Conservation (phyloP, 2,329 filamentous ascomycete species). For the Pyrenophora graminea region DNA sequence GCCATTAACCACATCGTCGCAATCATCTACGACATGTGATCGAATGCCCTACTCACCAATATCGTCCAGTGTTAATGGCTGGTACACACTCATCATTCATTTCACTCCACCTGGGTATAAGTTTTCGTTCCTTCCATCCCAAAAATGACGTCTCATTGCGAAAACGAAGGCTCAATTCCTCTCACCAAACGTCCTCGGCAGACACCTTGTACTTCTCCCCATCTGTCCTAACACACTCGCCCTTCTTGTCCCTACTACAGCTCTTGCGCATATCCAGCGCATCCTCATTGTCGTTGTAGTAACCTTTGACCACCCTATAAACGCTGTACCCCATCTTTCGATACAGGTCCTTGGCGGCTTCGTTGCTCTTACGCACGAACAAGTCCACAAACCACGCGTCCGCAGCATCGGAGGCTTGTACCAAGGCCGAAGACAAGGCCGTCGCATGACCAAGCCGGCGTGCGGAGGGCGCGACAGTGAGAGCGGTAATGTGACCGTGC, state of each 20-base stretch:
- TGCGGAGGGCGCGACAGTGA: constrained; percentile 87
- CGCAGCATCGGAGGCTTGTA: constrained; percentile 78
- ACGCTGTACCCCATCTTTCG: constrained; percentile 87
- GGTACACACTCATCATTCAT: too few species aligned
- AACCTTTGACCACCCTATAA: constrained; percentile 84
- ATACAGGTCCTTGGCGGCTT: constrained; percentile 85
- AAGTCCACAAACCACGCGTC: constrained; percentile 95
- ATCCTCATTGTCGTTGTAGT: constrained; percentile 95
- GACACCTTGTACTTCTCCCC: constrained; percentile 78
- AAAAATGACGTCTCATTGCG: neutral
- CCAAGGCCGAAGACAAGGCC: constrained; percentile 78
- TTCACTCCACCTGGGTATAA: too few species aligned
- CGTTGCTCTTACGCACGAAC: constrained; percentile 88
- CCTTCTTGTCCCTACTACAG: constrained; percentile 75
- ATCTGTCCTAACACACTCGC: constrained; percentile 76
- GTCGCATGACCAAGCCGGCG: constrained; percentile 86
- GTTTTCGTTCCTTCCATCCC: neutral
- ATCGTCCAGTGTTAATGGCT: too few species aligned
- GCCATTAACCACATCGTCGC: too few species aligned
- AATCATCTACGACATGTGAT: too few species aligned
- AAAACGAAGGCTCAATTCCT: neutral
- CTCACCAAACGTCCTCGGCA: constrained; percentile 82
- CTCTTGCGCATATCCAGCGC: constrained; percentile 97
- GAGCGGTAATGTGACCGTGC: constrained; percentile 96
- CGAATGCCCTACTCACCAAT: too few species aligned